phyloP scores from a whole-genome alignment of 495 filamentous ascomycete genomes.

The Symbiotaphrina buchneri region DNA sequence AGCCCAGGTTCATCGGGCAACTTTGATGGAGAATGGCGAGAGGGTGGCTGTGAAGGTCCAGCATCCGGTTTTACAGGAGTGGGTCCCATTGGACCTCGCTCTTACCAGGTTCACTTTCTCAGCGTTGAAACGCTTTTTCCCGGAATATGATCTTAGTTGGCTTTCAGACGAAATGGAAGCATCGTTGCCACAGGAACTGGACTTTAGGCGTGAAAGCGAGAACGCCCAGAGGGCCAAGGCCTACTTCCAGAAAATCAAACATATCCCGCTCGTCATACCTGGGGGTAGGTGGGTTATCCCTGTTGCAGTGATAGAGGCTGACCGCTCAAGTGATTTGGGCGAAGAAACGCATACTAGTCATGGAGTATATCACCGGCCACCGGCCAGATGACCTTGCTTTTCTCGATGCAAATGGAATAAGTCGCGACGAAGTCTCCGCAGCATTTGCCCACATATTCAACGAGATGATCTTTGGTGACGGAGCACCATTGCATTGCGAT shows the following conservation, averaged over 20 bases:
- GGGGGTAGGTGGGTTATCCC: constrained; percentile 20
- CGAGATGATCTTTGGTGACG: constrained; percentile 93
- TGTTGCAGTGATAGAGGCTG: background rate
- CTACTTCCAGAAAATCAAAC: constrained; percentile 49
- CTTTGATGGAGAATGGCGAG: constrained; percentile 57
- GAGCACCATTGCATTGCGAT: constrained; percentile 87
- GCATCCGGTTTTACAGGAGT: constrained; percentile 77
- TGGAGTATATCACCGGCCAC: constrained; percentile 77
- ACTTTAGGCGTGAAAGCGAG: constrained; percentile 69
- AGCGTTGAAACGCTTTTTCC: constrained; percentile 79
- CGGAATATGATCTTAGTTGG: constrained; percentile 95
- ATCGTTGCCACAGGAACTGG: constrained; percentile 75
- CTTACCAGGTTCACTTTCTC: constrained; percentile 78
- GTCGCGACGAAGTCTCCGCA: constrained; percentile 90
- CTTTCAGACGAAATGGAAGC: constrained; percentile 78
- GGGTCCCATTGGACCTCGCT: constrained; percentile 72
- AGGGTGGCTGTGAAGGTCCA: constrained; percentile 97
- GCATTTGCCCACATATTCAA: constrained; percentile 88
- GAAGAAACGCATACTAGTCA: constrained; percentile 72
- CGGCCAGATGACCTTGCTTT: constrained; percentile 79
- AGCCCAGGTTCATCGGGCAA: constrained; percentile 89
- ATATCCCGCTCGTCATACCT: constrained; percentile 68
- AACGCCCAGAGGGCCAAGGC: constrained; percentile 62
- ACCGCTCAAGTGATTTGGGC: constrained; percentile 52
- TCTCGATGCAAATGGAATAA: constrained; percentile 66